Conservation (phyloP, 116 monocot species). For the Trichopus zeylanicus region DNA sequence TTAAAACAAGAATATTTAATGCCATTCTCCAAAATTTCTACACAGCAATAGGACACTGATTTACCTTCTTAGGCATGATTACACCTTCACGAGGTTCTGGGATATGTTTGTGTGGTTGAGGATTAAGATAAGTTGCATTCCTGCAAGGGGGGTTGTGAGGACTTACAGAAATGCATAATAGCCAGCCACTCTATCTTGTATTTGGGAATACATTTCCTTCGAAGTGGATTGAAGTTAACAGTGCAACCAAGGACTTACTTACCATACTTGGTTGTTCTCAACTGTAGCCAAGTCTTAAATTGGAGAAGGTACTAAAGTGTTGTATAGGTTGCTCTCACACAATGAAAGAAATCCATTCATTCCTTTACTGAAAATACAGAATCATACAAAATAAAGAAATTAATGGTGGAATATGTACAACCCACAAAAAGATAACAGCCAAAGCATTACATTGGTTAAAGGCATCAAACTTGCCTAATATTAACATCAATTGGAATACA, state of each 20-base stretch:
- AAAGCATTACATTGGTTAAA: background rate
- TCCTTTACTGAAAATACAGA: conserved; percentile 50
- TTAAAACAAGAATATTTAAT: too few relatives aligned
- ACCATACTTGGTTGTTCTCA: conserved; percentile 64
- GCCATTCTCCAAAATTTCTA: background rate
- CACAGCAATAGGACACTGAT: too few relatives aligned
- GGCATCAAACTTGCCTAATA: conserved; percentile 43
- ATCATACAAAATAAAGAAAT: background rate
- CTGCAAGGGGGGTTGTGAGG: conserved; percentile 25
- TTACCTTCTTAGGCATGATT: conserved; percentile 77
- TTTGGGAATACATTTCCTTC: background rate
- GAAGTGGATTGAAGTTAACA: background rate
- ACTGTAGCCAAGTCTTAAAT: conserved; percentile 44
- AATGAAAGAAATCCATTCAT: conserved; percentile 91
- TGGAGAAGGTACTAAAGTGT: conserved; percentile 22
- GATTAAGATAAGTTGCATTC: conserved; percentile 85
- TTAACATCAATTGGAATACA: conserved; percentile 39
- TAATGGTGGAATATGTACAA: background rate
- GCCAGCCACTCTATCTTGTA: too few relatives aligned
- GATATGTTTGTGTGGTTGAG: conserved; percentile 57
- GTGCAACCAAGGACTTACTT: conserved; percentile 18
- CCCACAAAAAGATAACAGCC: background rate
- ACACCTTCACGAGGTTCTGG: conserved; percentile 83
- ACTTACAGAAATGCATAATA: background rate
- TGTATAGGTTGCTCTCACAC: conserved; percentile 51